These are phyloP conservation scores for Calonectria hongkongensis DNA, from an alignment of 2,329 filamentous ascomycete species.

Conservation along the genomic window DNA sequence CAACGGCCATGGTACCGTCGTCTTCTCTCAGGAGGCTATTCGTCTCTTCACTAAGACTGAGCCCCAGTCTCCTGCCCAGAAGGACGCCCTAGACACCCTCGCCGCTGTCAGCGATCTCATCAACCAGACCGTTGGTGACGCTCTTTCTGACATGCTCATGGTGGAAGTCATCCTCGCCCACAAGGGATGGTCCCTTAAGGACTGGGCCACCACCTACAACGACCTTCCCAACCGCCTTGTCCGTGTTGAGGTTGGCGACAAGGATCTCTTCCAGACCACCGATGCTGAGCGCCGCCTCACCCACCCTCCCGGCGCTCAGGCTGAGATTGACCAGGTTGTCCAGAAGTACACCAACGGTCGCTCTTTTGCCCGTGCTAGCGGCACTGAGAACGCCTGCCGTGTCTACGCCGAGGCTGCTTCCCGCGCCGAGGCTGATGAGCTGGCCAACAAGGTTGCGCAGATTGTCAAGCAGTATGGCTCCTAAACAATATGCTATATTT, in stretches of 20 bases:
- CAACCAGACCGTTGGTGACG: constrained; percentile 98
- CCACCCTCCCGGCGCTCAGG: constrained; percentile 86
- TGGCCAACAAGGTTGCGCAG: constrained; percentile 87
- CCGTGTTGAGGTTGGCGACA: constrained; percentile 91
- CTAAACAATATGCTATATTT: constrained; percentile 45
- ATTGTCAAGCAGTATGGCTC: constrained; percentile 78
- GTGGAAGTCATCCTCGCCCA: constrained; percentile 97
- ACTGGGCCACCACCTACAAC: constrained; percentile 94
- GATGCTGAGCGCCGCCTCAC: constrained; percentile 93
- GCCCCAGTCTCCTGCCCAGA: constrained; percentile 93
- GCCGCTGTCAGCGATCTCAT: constrained; percentile 91
- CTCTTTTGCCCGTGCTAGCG: constrained; percentile 92
- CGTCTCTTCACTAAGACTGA: constrained; percentile 85
- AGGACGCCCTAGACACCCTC: constrained; percentile 90
- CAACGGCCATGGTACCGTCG: constrained; percentile 96
- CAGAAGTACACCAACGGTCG: constrained; percentile 93
- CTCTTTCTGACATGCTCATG: constrained; percentile 95
- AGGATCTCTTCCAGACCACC: constrained; percentile 91
- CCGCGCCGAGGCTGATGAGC: constrained; percentile 90
- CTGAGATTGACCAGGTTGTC: constrained; percentile 89
- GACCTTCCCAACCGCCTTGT: constrained; percentile 97
- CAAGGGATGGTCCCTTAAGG: constrained; percentile 91
- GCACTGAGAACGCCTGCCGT: constrained; percentile 95
- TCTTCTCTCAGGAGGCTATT: constrained; percentile 91
- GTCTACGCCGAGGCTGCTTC: constrained; percentile 97